Percentiles rank a stretch among this genome's conserved stretches.
Conservation (phyloP, 257 asterid genomes). For the Nicotiana tomentosiformis region DNA sequence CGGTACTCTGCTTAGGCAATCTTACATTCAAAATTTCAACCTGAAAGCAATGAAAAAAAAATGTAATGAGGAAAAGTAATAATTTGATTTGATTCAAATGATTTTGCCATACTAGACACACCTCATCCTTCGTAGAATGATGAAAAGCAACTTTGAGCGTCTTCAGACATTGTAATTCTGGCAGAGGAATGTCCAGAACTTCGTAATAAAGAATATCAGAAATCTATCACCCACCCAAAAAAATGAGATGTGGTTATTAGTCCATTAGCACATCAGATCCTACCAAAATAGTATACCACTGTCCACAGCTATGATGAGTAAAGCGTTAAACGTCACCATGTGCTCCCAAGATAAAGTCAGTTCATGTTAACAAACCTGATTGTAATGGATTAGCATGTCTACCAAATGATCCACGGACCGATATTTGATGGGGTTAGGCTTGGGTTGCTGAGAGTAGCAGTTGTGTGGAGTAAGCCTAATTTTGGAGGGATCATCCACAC, state of each 20-base stretch:
- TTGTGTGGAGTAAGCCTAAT: constrained; percentile 97
- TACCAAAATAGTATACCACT: neutral
- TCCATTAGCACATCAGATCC: constrained; percentile 8
- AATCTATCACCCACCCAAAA: constrained; percentile 30
- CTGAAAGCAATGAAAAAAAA: constrained; percentile 33
- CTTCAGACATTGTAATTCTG: constrained; percentile 91
- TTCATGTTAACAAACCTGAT: constrained; percentile 56
- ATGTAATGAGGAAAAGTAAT: neutral
- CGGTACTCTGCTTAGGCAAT: constrained; percentile 88
- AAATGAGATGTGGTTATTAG: constrained; percentile 12
- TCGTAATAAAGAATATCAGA: constrained; percentile 94
- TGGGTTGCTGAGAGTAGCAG: constrained; percentile 98
- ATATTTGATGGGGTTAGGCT: constrained; percentile 81
- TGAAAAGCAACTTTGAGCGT: constrained; percentile 96
- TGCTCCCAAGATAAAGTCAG: neutral
- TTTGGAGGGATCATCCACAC: constrained; percentile 86
- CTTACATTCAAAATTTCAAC: constrained; percentile 77
- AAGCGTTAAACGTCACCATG: neutral
- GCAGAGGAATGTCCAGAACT: constrained; percentile 96
- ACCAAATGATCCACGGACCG: constrained; percentile 79
- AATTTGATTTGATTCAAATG: neutral
- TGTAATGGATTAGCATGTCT: constrained; percentile 97
- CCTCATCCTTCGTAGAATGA: constrained; percentile 94
- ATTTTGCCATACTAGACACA: constrained; percentile 16
- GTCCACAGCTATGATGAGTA: neutral